Percentiles rank a stretch among this genome's conserved stretches.
These are phyloP conservation scores for Lichtheimia ornata DNA, from an alignment of 371 early-diverging fungal genomes.

Conservation along the genomic window DNA sequence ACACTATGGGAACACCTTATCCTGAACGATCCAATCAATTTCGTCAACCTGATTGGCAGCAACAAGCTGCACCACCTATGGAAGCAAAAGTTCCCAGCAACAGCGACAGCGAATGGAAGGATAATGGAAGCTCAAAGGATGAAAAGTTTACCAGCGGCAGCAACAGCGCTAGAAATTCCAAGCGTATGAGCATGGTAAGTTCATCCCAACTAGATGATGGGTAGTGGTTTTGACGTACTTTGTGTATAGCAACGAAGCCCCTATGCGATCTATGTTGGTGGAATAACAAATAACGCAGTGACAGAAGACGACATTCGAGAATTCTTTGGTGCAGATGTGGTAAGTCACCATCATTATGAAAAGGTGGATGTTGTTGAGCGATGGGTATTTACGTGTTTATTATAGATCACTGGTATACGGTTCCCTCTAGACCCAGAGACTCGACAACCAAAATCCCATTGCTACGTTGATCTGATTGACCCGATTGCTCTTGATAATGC, in stretches of 20 bases:
- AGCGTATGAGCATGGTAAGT: constrained; percentile 27
- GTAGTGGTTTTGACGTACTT: background rate
- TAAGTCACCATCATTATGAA: constrained; percentile 15
- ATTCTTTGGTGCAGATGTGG: constrained; percentile 47
- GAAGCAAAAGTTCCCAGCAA: constrained; percentile 7
- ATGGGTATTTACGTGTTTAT: background rate
- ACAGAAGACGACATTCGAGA: constrained; percentile 48
- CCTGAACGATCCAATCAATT: constrained; percentile 33
- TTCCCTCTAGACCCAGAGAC: constrained; percentile 46
- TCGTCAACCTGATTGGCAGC: constrained; percentile 23
- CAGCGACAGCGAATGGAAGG: constrained; percentile 14
- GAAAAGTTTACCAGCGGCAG: constrained; percentile 7
- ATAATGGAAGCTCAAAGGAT: constrained; percentile 16
- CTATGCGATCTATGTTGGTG: constrained; percentile 47
- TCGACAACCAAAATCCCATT: constrained; percentile 45
- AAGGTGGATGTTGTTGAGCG: background rate
- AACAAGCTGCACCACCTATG: constrained; percentile 1
- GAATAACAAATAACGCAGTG: constrained; percentile 35
- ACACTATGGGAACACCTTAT: constrained; percentile 8
- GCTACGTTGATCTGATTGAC: constrained; percentile 47
- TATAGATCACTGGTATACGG: constrained; percentile 38
- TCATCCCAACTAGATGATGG: background rate
- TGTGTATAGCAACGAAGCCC: constrained; percentile 31
- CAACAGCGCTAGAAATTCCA: constrained; percentile 19
- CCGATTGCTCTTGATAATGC: constrained; percentile 40